Conservation (phyloP, 1,284 basidiomycete species). For the Schizopora paradoxa region DNA sequence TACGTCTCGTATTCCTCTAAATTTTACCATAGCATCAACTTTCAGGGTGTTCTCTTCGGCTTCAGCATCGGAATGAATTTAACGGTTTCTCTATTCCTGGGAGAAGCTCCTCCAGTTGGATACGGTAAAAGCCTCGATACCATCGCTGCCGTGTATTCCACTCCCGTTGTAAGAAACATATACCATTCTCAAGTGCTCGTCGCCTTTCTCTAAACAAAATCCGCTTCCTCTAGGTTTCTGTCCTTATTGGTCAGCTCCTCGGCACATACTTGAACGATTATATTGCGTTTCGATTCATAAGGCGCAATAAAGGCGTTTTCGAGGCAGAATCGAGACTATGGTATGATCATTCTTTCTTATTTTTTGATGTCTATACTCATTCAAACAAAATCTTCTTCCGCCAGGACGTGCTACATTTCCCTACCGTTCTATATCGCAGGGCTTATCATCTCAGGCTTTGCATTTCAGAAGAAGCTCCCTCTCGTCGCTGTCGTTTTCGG, state of each 20-base stretch:
- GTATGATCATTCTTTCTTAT: slow-evolving; percentile 32
- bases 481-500: slow-evolving; percentile 54
- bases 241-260: slow-evolving; percentile 58
- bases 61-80: slow-evolving; percentile 72
- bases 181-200: not conserved
- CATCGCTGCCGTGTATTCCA: slow-evolving; percentile 55
- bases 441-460: slow-evolving; percentile 52
- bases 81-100: slow-evolving; percentile 68
- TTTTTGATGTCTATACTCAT: not conserved
- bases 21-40: too few species aligned
- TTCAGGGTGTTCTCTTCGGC: slow-evolving; percentile 57
- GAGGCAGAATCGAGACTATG: slow-evolving; percentile 64
- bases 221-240: slow-evolving; percentile 40
- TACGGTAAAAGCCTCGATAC: slow-evolving; percentile 49
- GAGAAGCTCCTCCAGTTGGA: slow-evolving; percentile 48
- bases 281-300: slow-evolving; percentile 50
- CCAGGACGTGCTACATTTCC: slow-evolving; percentile 59
- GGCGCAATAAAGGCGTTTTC: slow-evolving; percentile 60
- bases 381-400: not conserved
- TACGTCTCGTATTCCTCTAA: too few species aligned
- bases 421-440: slow-evolving; percentile 58
- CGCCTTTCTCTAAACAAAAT: too few species aligned
- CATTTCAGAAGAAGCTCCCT: slow-evolving; percentile 50
- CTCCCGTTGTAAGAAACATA: slow-evolving; percentile 51
- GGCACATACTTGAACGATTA: slow-evolving; percentile 65